phyloP scores from a whole-genome alignment of 192 early-diverging fungal genomes.

The Irineochytrium annulatum region DNA sequence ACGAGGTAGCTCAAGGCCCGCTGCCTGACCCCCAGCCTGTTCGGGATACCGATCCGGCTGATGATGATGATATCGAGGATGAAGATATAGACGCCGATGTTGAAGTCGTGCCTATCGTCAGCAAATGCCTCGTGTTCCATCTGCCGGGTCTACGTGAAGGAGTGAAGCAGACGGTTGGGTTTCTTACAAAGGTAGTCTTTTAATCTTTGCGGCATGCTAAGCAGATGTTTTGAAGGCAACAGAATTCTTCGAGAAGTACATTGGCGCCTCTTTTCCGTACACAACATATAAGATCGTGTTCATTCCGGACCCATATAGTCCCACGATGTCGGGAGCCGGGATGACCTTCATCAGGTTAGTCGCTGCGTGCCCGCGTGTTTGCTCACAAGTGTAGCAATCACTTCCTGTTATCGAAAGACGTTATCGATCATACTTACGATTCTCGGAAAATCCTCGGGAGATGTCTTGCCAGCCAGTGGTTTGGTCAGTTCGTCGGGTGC shows the following conservation, averaged over 20 bases:
- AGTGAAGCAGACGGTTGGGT: constrained; percentile 59
- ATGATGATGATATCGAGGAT: constrained; percentile 17
- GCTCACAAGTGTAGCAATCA: constrained; percentile 29
- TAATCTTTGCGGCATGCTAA: constrained; percentile 4
- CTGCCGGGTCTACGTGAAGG: constrained; percentile 58
- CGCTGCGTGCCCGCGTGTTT: constrained; percentile 15
- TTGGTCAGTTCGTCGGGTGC: constrained; percentile 75
- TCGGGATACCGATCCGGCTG: neutral
- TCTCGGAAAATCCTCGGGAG: constrained; percentile 67
- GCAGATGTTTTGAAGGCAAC: constrained; percentile 52
- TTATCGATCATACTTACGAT: constrained; percentile 88
- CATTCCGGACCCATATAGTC: constrained; percentile 67
- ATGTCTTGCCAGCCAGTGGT: constrained; percentile 88
- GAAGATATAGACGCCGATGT: constrained; percentile 5
- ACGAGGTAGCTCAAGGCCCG: constrained; percentile 8
- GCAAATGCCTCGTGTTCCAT: constrained; percentile 65
- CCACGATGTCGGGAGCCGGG: constrained; percentile 70
- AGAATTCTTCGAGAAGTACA: constrained; percentile 82
- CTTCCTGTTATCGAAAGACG: constrained; percentile 64
- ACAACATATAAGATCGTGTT: constrained; percentile 82
- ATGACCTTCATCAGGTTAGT: constrained; percentile 68
- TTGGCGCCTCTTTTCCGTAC: constrained; percentile 79
- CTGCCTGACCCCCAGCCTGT: constrained; percentile 14
- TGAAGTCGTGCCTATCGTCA: neutral
- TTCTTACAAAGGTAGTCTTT: constrained; percentile 47